Conservation (phyloP, 495 filamentous ascomycete genomes). For the Penicillium crystallinum region DNA sequence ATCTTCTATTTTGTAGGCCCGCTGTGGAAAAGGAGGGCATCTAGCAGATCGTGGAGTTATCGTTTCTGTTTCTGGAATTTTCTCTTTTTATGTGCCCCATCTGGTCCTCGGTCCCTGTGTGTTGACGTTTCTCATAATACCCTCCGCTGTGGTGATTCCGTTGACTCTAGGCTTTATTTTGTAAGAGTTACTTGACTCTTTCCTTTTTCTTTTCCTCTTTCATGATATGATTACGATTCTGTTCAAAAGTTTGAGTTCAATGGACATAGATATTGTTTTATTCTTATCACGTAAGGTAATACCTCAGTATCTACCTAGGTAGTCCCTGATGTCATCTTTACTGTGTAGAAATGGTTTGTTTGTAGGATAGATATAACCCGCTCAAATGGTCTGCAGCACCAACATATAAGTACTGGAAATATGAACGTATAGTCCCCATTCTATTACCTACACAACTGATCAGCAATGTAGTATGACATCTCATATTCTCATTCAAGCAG, state of each 20-base stretch:
- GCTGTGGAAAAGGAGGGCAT: background rate
- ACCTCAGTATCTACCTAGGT: too few relatives aligned
- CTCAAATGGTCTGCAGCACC: too few relatives aligned
- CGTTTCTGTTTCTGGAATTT: background rate
- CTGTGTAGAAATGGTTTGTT: too few relatives aligned
- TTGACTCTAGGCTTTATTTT: conserved; percentile 3
- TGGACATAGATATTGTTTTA: background rate
- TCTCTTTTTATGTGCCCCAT: conserved; percentile 2
- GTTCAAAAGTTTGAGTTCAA: conserved; percentile 10
- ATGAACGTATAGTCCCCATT: too few relatives aligned
- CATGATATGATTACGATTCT: conserved; percentile 10
- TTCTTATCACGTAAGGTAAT: background rate
- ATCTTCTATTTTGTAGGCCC: background rate
- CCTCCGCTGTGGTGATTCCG: conserved; percentile 10
- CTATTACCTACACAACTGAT: background rate
- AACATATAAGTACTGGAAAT: too few relatives aligned
- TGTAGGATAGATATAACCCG: too few relatives aligned
- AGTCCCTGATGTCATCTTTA: too few relatives aligned
- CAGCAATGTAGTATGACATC: background rate
- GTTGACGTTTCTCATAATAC: conserved; percentile 7
- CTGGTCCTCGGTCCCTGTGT: conserved; percentile 8
- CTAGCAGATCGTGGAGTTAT: conserved; percentile 9
- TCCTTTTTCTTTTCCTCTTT: background rate
- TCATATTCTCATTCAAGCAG: background rate
- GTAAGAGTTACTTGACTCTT: background rate